phyloP scores from a whole-genome alignment of 2,329 filamentous ascomycete genomes.

The Tolypocladium sp. region DNA sequence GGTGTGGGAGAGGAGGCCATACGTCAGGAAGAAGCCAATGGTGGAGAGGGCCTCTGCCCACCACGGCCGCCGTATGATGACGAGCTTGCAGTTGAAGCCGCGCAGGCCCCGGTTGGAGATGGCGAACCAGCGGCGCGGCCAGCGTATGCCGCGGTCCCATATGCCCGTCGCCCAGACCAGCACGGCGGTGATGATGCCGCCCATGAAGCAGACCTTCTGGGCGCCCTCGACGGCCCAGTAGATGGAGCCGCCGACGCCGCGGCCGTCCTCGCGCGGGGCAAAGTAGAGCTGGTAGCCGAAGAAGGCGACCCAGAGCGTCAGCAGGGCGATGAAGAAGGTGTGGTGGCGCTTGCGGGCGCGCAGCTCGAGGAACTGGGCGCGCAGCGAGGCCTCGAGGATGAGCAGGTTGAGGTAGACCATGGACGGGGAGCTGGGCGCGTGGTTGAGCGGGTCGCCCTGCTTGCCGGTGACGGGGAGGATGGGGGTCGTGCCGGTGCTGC shows the following conservation, averaged over 20 bases:
- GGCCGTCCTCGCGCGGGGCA: slow-evolving; percentile 90
- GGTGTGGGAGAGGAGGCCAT: slow-evolving; percentile 59
- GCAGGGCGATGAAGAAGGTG: slow-evolving; percentile 78
- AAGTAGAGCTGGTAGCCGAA: slow-evolving; percentile 90
- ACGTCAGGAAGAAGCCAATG: slow-evolving; percentile 68
- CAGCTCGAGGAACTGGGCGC: slow-evolving; percentile 85
- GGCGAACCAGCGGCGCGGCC: slow-evolving; percentile 85
- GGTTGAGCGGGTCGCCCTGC: slow-evolving; percentile 62
- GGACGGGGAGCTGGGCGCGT: slow-evolving; percentile 80
- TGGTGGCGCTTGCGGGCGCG: slow-evolving; percentile 84
- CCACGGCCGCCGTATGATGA: slow-evolving; percentile 76
- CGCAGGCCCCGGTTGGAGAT: slow-evolving; percentile 84
- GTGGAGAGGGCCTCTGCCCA: slow-evolving; percentile 70
- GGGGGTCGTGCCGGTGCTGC: slow-evolving; percentile 29
- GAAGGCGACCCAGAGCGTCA: slow-evolving; percentile 70
- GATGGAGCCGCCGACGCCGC: slow-evolving; percentile 81
- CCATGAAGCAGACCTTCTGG: slow-evolving; percentile 86
- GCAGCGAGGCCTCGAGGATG: slow-evolving; percentile 88
- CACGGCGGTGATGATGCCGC: slow-evolving; percentile 76
- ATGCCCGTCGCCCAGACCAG: slow-evolving; percentile 92
- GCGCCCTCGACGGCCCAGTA: slow-evolving; percentile 93
- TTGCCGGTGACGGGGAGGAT: slow-evolving; percentile 34
- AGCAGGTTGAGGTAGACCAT: slow-evolving; percentile 98
- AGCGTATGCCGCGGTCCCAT: slow-evolving; percentile 90
- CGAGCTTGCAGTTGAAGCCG: slow-evolving; percentile 92